Base-by-base conservation (phyloP, 2,329 filamentous ascomycete species). In the Arachnomyces sp. region DNA sequence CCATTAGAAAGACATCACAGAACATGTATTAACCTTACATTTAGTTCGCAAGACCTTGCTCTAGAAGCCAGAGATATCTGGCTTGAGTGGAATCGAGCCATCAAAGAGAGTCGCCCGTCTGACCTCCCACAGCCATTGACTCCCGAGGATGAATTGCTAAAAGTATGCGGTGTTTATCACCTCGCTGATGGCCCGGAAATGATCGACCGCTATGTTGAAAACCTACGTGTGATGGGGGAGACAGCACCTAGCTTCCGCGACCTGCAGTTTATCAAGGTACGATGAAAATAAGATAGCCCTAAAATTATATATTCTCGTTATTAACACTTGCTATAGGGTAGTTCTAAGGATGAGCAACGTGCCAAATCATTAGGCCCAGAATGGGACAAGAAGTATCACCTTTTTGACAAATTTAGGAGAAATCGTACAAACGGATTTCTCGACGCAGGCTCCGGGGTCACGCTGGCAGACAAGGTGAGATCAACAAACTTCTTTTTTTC, bases 391-490 rank as follows among this genome's bases (percentile, higher is more conserved):
- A n/a, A n/a, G n/a, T n/a, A n/a, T n/a, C 56, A 55, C 35, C 57
- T 53, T 4, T 48, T 69, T 18, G 55, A 68, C 43, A 60, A 68
- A 1, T 68, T 73, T 43, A 34, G 49, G 34, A 34, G 49, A 43
- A 48, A 52, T 16, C 51, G 54, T 4, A 48, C 56, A 18, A 44
- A 60, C 3, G 71, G 65, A 0, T 59, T 72, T 1, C 54, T 74
- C 0, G 72, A 75, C 38, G 65, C 61, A 1, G 67, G 60, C 0
- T 71, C 67, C 11, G 72, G 72, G 3, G 61, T 68, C 17, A 62
- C 62, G 2, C 48, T 62, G 12, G 71, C 71, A 0, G 66, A 71
- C 40, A 70, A 68, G 40, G 67, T n/a, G n/a, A n/a, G n/a, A n/a
- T n/a, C n/a, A n/a, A n/a, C n/a, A n/a, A n/a, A n/a, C n/a, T n/a